Evolutionary conservation across 2,329 filamentous ascomycete genomes (phyloP), one percentile per base, ranked within the genome.

Genomic region (Chaetothyriales sp.): DNA sequence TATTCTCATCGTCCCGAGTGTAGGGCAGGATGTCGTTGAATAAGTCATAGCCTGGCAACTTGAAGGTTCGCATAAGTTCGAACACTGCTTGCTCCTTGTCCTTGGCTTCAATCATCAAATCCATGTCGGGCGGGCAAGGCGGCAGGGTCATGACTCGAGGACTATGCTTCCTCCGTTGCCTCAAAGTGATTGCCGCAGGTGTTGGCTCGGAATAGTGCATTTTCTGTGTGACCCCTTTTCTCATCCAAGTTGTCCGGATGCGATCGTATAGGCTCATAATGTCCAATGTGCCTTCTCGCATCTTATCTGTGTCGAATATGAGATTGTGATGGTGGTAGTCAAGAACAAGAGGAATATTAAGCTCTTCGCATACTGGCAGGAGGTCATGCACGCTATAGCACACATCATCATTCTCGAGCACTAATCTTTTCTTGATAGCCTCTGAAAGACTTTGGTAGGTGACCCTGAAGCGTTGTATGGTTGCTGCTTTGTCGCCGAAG

Each of bases 101-200:
- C 66, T 97, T 97, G 47, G 90, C 90, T 70, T 97, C 90, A 54
- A 97, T 95, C 90, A 97, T 97, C n/a, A 97, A 73, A 63, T 95
- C 90, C 84, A 94, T 92, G 29, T 85, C 82, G 1, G 79, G 72
- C 3, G 82, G 75, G 61, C 90, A 95, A 0, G 90, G 89, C 0
- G 90, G 90, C 0, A 97, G 68, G 0, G 82, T 85, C 58, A 76
- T 76, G 1, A 94, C 88, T 7, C 90, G 78, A 0, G 87, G 77
- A 37, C 82, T 88, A 63, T 97, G 90, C 67, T 94, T 95, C 53
- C 90, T 78, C 25, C 89, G 75, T 58, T 94, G 84, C 0, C 81
- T 77, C 0, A 77, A 77, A 0, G 89, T 94, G 43, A 94, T 77
- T 1, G 89, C 87, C n/a, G 79, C 74, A 0, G 83, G 74, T 7